These are phyloP conservation scores for Aurantiochytrium sp. DNA, from an alignment of 108 stramenopile genomes.

Conservation along the genomic window DNA sequence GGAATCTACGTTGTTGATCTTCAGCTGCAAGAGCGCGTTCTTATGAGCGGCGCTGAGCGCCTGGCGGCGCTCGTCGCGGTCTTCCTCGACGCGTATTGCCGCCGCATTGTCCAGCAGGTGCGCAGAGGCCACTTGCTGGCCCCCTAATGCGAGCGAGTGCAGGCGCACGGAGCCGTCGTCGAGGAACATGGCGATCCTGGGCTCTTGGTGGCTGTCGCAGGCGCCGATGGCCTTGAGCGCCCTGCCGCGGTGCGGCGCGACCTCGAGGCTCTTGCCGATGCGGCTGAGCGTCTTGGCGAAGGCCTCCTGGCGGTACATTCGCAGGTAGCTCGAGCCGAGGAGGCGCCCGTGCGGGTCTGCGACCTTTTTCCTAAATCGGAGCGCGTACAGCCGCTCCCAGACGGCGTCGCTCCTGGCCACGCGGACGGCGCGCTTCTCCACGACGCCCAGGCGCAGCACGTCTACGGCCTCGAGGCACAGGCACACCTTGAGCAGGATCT, in stretches of 20 bases:
- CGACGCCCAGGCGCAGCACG: constrained; percentile 9
- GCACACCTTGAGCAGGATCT: background rate
- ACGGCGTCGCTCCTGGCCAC: background rate
- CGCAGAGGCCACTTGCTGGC: background rate
- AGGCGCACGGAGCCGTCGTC: background rate
- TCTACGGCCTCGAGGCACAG: constrained; percentile 8
- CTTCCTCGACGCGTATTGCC: background rate
- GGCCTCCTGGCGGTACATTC: background rate
- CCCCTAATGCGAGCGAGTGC: background rate
- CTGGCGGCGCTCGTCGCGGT: background rate
- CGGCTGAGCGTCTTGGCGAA: background rate
- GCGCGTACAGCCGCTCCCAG: background rate
- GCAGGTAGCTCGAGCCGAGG: background rate
- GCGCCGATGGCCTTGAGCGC: background rate
- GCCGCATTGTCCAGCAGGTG: background rate
- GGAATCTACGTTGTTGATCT: background rate
- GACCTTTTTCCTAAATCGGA: background rate
- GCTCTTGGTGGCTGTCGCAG: background rate
- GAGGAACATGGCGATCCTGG: background rate
- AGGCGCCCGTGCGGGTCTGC: background rate
- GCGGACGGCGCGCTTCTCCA: background rate
- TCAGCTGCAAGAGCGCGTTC: background rate
- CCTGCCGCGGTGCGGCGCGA: background rate
- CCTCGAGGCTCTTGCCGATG: constrained; percentile 2
- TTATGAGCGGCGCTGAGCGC: background rate